Evolutionary conservation across 495 filamentous ascomycete species (phyloP).

Genomic region (Penicillium mononematosum): DNA sequence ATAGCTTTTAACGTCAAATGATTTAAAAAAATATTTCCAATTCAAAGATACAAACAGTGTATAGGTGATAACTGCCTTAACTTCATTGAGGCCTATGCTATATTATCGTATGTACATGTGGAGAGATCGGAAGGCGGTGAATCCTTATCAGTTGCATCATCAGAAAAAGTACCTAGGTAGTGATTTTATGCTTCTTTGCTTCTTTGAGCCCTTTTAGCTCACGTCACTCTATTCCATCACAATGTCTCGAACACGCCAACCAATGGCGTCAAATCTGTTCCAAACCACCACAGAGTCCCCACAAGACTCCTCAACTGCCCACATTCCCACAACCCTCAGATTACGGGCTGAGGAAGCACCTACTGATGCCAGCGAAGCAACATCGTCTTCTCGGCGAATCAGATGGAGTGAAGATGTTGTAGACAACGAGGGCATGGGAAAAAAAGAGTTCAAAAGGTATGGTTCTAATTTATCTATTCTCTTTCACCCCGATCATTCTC

Average conservation of each 20-base stretch:
- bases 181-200: background rate
- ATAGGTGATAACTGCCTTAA: too few relatives aligned
- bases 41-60: background rate
- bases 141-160: conserved; percentile 12
- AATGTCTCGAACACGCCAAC: conserved; percentile 37
- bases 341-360: conserved; percentile 37
- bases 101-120: too few relatives aligned
- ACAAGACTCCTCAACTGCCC: conserved; percentile 17
- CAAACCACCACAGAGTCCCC: conserved; percentile 22
- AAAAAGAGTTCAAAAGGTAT: conserved; percentile 91
- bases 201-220: too few relatives aligned
- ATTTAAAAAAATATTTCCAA: background rate
- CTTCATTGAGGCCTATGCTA: too few relatives aligned
- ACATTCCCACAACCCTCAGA: conserved; percentile 32
- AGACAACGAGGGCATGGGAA: conserved; percentile 93
- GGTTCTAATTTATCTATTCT: conserved; percentile 3
- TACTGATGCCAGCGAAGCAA: conserved; percentile 12
- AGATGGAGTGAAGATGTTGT: conserved; percentile 92
- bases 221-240: background rate
- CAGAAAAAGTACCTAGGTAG: conserved; percentile 6
- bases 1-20: conserved; percentile 6
- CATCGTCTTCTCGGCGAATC: conserved; percentile 52
- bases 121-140: conserved; percentile 7
- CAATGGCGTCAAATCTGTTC: conserved; percentile 15
- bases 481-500: background rate